A percentile compares a stretch with the other conserved stretches of the same genome.
These are phyloP conservation scores for Tetracladium marchalianum DNA, from an alignment of 495 filamentous ascomycete species.

Conservation along the genomic window DNA sequence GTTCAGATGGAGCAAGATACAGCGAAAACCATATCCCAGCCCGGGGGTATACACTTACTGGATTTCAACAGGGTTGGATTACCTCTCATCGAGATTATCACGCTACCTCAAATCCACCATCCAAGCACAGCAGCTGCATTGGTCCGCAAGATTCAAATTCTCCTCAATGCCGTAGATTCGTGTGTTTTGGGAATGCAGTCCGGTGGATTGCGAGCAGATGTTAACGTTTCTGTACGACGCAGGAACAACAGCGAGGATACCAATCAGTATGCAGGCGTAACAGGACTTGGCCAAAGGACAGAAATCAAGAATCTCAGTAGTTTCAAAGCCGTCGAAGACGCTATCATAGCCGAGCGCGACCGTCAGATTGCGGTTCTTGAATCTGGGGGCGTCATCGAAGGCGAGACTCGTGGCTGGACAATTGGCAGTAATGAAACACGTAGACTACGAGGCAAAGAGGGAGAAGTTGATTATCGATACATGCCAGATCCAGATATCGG, in stretches of 20 bases:
- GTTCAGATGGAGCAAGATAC: slow-evolving; percentile 98
- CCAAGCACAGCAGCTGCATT: slow-evolving; percentile 77
- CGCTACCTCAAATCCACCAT: slow-evolving; percentile 72
- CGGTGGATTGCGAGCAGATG: slow-evolving; percentile 83
- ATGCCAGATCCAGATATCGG: slow-evolving; percentile 95
- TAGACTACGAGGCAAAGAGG: slow-evolving; percentile 81
- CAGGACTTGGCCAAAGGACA: slow-evolving; percentile 69
- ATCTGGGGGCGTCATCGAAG: slow-evolving; percentile 63
- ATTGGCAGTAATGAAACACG: slow-evolving; percentile 69
- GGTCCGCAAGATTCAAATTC: slow-evolving; percentile 78
- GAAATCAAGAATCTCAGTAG: slow-evolving; percentile 98
- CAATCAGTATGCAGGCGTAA: slow-evolving; percentile 42
- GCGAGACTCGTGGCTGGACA: slow-evolving; percentile 92
- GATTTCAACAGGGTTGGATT: slow-evolving; percentile 92
- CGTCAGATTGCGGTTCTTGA: slow-evolving; percentile 79
- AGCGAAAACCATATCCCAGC: slow-evolving; percentile 79
- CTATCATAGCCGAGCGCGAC: slow-evolving; percentile 81
- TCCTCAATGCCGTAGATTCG: slow-evolving; percentile 71
- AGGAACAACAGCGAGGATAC: slow-evolving; percentile 31
- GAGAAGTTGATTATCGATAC: slow-evolving; percentile 94
- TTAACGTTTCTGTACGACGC: slow-evolving; percentile 82
- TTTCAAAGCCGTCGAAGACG: slow-evolving; percentile 90
- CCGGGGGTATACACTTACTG: slow-evolving; percentile 61
- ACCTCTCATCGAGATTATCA: slow-evolving; percentile 93
- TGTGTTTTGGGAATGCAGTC: slow-evolving; percentile 86